Evolutionary conservation across 805 yeast genomes (phyloP), one percentile per base, ranked within the genome.

Genomic region (Scheffersomyces ergatensis): DNA sequence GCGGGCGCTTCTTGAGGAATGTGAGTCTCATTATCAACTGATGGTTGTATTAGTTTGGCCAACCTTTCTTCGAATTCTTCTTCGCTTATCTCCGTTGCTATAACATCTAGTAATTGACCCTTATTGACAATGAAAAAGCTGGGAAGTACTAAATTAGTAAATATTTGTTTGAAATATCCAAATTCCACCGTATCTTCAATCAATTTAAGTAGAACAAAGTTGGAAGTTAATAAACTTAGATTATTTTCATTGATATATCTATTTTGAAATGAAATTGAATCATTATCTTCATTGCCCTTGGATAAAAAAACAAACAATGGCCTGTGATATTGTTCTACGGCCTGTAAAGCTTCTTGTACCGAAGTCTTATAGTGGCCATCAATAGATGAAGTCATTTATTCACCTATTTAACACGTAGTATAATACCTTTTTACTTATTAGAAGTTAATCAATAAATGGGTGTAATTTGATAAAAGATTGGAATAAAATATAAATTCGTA

Each of bases 91-190:
- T 21, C 24, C 6, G 6, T 21, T 21, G 24, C 6, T 9, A 80
- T 59, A 2, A 67, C 49, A 34, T 72, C 79, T 25, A 76, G 45
- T 4, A 80, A 64, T 30, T 62, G 55, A 5, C 83, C 80, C 9
- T 65, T 60, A 25, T 57, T 61, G n/a, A 85, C 67, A 12, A 83
- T 61, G 51, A 77, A 73, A 18, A 83, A 62, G 46, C 85, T 72
- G 1, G 90, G 90, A 3, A 72, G 67, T 0, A 50, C 52, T 6
- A 72, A 63, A 14, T 67, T 60, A 2, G 80, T 80, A 46, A 80
- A 82, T n/a, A 83, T 62, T 45, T 79, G 81, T 26, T 70, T 63
- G 50, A 84, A 81, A 31, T 36, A 49, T 11, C 42, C 49, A 38
- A 37, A 55, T 37, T 60, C 65, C 3, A 39, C 30, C 4, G 56